Evolutionary conservation across 805 yeast genomes (phyloP).

Genomic region (Candida ipomoeae): DNA sequence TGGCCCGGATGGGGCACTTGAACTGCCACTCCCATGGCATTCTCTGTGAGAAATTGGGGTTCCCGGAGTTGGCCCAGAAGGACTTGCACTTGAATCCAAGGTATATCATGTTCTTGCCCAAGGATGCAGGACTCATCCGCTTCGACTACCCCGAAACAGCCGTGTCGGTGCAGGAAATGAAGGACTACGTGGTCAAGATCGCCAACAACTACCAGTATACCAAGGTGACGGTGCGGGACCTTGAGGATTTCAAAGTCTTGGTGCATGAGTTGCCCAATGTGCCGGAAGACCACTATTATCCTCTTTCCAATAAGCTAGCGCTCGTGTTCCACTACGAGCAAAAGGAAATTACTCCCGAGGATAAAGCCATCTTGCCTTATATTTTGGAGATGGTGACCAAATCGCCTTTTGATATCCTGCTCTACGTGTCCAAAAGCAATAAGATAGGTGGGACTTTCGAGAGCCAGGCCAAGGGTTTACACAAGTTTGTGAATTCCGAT

Average conservation of each 20-base stretch:
- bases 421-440: slow-evolving; percentile 50
- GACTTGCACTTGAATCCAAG: slow-evolving; percentile 29
- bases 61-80: slow-evolving; percentile 26
- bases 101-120: slow-evolving; percentile 52
- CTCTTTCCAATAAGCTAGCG: slow-evolving; percentile 39
- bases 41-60: slow-evolving; percentile 52
- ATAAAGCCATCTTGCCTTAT: slow-evolving; percentile 56
- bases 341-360: slow-evolving; percentile 54
- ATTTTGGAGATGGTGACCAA: slow-evolving; percentile 57
- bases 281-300: slow-evolving; percentile 36
- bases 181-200: slow-evolving; percentile 45
- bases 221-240: slow-evolving; percentile 24
- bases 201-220: slow-evolving; percentile 43
- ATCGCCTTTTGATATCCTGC: slow-evolving; percentile 49
- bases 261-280: slow-evolving; percentile 25
- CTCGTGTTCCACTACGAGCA: slow-evolving; percentile 53
- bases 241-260: slow-evolving; percentile 29
- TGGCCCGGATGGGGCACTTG: slow-evolving; percentile 49
- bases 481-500: slow-evolving; percentile 44
- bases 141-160: slow-evolving; percentile 40
- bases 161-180: slow-evolving; percentile 26
- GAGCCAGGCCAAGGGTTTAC: slow-evolving; percentile 38
- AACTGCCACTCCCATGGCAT: slow-evolving; percentile 51
- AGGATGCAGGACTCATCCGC: slow-evolving; percentile 42
- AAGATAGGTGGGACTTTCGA: slow-evolving; percentile 36